Base-by-base conservation (phyloP, 2,329 filamentous ascomycete genomes). In the Fusarium papillatum region DNA sequence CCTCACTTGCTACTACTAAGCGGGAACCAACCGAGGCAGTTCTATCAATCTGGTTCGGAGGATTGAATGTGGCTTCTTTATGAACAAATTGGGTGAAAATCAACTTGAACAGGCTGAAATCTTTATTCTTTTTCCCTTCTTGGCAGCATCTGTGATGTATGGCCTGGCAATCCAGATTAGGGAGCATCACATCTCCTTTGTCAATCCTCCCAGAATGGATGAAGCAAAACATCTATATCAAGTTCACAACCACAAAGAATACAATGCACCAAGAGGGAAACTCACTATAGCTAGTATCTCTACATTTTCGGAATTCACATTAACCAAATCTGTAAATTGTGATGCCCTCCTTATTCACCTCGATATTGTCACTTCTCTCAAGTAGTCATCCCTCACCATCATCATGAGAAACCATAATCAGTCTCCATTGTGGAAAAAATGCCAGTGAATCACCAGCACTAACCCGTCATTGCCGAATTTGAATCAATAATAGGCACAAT, bases 381-480 rank as follows among this genome's bases (percentile, higher is more conserved):
- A 26, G 11, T 38, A 8, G 14, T 22, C 38, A 38, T 39, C 46
- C n/a, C 7, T 14, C 6, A 31, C 34, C 61, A 53, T 63, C 34
- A 46, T 22, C 13, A 55, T 29, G 69, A 57, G 61, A 66, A 66
- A 4, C 17, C 24, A 68, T 22, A 1, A 22, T 26, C 34, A 38
- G 17, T 26, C 13, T 4, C 22, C 39, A 57, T 66, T 46, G 29
- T 61, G 14, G 17, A 22, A 36, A 36, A 26, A 22, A 24, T 29
- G n/a, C 57, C 34, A 61, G 60, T 61, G 53, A 74, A 39, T 64
- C 64, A 71, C 16, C 13, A n/a, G 14, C 48, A 22, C 19, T 17
- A n/a, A 17, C 39, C 5, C 17, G 59, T 24, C 43, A n/a, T n/a
- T 9, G 19, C 31, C 19, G 11, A 9, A 13, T 22, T 34, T 11